phyloP scores from a whole-genome alignment of 331 rosid species.

The Quercus lobata region DNA sequence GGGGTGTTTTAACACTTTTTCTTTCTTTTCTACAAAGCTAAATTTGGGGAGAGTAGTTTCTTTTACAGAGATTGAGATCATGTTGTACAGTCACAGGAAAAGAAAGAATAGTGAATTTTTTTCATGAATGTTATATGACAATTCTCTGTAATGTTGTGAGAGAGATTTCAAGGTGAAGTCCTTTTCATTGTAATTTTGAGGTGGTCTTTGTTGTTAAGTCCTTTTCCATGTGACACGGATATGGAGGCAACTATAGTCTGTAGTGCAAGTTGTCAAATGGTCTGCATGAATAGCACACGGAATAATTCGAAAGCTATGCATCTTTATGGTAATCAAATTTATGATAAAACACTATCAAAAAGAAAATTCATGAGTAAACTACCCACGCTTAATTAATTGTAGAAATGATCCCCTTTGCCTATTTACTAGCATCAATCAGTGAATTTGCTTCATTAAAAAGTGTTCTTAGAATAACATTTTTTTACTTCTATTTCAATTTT shows the following conservation, averaged over 20 bases:
- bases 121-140: neutral
- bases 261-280: slow-evolving; percentile 21
- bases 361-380: neutral
- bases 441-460: too few species aligned
- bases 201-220: neutral
- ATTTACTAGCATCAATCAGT: too few species aligned
- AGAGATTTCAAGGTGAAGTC: slow-evolving; percentile 12
- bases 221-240: neutral
- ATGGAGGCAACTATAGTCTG: neutral
- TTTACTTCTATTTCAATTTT: neutral
- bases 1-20: neutral
- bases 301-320: neutral
- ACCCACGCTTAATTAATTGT: neutral
- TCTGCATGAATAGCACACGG: neutral
- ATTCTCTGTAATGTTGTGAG: neutral
- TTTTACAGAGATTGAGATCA: too few species aligned
- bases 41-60: slow-evolving; percentile 10
- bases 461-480: too few species aligned
- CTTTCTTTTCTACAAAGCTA: slow-evolving; percentile 13
- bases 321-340: neutral
- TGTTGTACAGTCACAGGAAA: neutral
- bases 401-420: too few species aligned
- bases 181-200: slow-evolving; percentile 9
- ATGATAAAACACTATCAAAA: neutral
- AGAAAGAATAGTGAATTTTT: neutral